Base-by-base conservation (phyloP, 352 stramenopile genomes). In the Phytophthora constricta region DNA sequence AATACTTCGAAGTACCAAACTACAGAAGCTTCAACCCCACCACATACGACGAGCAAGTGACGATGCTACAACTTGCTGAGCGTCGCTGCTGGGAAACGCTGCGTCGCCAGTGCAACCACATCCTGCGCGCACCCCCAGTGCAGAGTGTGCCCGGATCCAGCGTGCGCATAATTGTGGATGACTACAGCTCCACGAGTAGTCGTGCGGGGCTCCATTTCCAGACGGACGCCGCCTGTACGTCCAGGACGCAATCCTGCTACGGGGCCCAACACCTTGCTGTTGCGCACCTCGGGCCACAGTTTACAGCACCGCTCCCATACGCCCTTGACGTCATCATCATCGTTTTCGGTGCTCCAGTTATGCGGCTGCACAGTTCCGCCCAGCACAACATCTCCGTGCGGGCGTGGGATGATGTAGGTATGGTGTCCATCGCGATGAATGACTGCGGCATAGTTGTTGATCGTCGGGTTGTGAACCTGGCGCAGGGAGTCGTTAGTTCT, bases 81-180 rank as follows among this genome's bases (percentile, higher is more conserved):
- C 2, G 7, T 43, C n/a, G 8, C 5, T 9, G 13, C 17, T 8
- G 27, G 45, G 16, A 72, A 72, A 33, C 71, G 72, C 55, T 65
- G 48, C 8, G 34, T 69, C 22, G 76, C 79, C 2, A 84, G 50
- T 0, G 34, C 42, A 47, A 84, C 71, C 19, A 90, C 84, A 22
- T 89, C 76, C 46, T 75, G 58, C 13, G 84, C 84, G 47, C 84
- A 92, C 0, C 81, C 84, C 79, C 84, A 89, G 45, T 92, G 84
- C 41, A 92, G 62, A 13, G 84, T 92, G 61, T 92, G 84, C 26
- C 84, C 84, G 23, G 80, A 90, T 34, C 84, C 84, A 9, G 60
- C 79, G 33, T 92, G 84, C 4, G 71, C 84, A 31, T 92, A 92
- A 70, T 90, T 92, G 72, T 92, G 81, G 69, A 92, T 85, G 31